Conservation (phyloP, 306 rosid species). For the Begonia loranthoides region DNA sequence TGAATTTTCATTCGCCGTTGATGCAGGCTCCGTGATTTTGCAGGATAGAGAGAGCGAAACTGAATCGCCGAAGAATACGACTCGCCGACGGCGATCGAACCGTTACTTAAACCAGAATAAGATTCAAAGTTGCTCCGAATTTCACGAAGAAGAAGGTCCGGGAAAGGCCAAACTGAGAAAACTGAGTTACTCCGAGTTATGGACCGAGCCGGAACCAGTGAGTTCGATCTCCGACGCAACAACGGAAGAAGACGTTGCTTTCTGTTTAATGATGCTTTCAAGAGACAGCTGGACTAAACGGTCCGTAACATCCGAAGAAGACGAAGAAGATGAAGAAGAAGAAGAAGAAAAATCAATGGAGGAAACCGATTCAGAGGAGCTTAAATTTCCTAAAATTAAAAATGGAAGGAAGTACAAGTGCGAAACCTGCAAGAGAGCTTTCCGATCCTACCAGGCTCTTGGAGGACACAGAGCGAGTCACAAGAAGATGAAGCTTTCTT, state of each 20-base stretch:
- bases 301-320: slow-evolving; percentile 5
- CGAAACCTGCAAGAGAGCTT: slow-evolving; percentile 70
- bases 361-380: slow-evolving; percentile 35
- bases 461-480: slow-evolving; percentile 98
- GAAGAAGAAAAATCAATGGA: slow-evolving; percentile 25
- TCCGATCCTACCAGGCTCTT: slow-evolving; percentile 78
- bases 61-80: slow-evolving; percentile 65
- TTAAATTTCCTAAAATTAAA: slow-evolving; percentile 21
- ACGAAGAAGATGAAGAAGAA: slow-evolving; percentile 9
- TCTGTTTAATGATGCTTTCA: slow-evolving; percentile 75
- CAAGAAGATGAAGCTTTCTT: slow-evolving; percentile 43
- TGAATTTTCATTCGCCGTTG: slow-evolving; percentile 41
- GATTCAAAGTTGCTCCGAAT: no score
- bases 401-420: slow-evolving; percentile 58
- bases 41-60: slow-evolving; percentile 78
- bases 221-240: slow-evolving; percentile 69
- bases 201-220: slow-evolving; percentile 42
- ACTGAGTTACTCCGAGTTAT: slow-evolving; percentile 24
- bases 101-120: slow-evolving; percentile 9
- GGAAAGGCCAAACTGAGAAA: slow-evolving; percentile 15
- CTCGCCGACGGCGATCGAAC: slow-evolving; percentile 52
- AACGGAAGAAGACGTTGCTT: slow-evolving; percentile 66
- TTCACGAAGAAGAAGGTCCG: slow-evolving; percentile 7
- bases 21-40: slow-evolving; percentile 49
- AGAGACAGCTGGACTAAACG: slow-evolving; percentile 54